These are phyloP conservation scores for Wickerhamiella pararugosa DNA, from an alignment of 1,139 yeast species.

Conservation along the genomic window DNA sequence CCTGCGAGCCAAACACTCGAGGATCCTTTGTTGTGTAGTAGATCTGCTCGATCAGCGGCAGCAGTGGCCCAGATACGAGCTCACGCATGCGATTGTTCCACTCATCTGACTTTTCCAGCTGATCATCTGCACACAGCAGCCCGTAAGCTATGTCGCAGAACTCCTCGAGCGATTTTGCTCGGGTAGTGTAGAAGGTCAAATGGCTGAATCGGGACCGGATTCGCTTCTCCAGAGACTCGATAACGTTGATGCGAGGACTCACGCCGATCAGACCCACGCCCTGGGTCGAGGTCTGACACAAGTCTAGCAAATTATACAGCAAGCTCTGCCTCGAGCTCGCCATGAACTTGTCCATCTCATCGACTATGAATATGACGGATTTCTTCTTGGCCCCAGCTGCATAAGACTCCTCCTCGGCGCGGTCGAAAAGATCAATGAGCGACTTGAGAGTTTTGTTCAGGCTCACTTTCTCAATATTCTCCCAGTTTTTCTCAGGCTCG, in stretches of 20 bases:
- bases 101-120: conserved; percentile 11
- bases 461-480: conserved; percentile 31
- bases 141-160: conserved; percentile 23
- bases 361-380: conserved; percentile 64
- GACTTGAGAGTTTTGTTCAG: conserved; percentile 40
- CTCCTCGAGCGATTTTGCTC: conserved; percentile 28
- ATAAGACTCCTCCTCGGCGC: conserved; percentile 20
- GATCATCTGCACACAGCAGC: conserved; percentile 18
- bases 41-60: conserved; percentile 9
- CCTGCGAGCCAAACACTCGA: conserved; percentile 37
- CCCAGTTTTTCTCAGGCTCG: conserved; percentile 8
- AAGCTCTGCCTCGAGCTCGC: conserved; percentile 58
- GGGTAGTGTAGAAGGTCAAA: conserved; percentile 46
- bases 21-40: conserved; percentile 43
- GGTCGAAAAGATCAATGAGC: conserved; percentile 30
- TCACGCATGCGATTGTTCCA: conserved; percentile 1
- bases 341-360: conserved; percentile 67
- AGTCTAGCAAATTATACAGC: conserved; percentile 73
- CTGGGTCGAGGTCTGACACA: conserved; percentile 51
- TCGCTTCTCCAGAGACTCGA: conserved; percentile 78
- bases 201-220: conserved; percentile 86
- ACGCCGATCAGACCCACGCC: conserved; percentile 78
- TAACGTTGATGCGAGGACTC: conserved; percentile 56
- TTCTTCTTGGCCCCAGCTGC: conserved; percentile 26
- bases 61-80: not conserved